phyloP scores from a whole-genome alignment of 208 protist species.

The Trypanosomatidae sp. region DNA sequence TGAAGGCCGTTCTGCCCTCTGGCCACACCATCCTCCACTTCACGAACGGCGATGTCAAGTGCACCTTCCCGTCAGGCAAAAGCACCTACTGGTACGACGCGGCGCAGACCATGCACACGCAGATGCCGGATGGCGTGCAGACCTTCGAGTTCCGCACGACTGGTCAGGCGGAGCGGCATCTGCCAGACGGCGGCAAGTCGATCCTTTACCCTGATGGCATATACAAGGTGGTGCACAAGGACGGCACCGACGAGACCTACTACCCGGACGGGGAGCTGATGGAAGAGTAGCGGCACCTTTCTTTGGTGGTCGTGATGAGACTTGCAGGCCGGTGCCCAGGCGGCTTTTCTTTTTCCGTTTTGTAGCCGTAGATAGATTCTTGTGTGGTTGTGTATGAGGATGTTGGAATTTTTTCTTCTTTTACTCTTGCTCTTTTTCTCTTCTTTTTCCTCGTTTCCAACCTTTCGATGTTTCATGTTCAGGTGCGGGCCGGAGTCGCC shows the following conservation, averaged over 20 bases:
- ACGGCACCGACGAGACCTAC: conserved; percentile 85
- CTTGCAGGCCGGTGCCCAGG: too few relatives aligned
- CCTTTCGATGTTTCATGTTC: too few relatives aligned
- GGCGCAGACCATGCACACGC: conserved; percentile 92
- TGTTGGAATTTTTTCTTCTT: too few relatives aligned
- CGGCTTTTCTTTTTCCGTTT: neutral
- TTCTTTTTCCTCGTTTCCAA: too few relatives aligned
- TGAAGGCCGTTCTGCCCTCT: conserved; percentile 86
- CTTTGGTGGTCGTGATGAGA: too few relatives aligned
- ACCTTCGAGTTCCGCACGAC: conserved; percentile 90
- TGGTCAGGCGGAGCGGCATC: conserved; percentile 89
- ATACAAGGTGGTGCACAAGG: conserved; percentile 86
- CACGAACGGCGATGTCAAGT: conserved; percentile 92
- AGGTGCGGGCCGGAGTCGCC: too few relatives aligned
- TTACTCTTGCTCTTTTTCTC: too few relatives aligned
- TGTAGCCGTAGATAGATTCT: too few relatives aligned
- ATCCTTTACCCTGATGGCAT: conserved; percentile 94
- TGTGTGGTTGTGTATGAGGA: too few relatives aligned
- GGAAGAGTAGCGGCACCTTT: conserved; percentile 17
- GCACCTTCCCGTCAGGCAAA: conserved; percentile 85
- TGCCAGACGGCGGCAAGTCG: conserved; percentile 90
- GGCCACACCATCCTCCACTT: conserved; percentile 87
- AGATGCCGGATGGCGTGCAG: conserved; percentile 83
- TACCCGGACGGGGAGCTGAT: conserved; percentile 56
- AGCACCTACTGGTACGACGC: conserved; percentile 94